Evolutionary conservation across 2,329 filamentous ascomycete genomes (phyloP), one percentile per base, ranked within the genome.

Genomic region (Daldinia sp.): DNA sequence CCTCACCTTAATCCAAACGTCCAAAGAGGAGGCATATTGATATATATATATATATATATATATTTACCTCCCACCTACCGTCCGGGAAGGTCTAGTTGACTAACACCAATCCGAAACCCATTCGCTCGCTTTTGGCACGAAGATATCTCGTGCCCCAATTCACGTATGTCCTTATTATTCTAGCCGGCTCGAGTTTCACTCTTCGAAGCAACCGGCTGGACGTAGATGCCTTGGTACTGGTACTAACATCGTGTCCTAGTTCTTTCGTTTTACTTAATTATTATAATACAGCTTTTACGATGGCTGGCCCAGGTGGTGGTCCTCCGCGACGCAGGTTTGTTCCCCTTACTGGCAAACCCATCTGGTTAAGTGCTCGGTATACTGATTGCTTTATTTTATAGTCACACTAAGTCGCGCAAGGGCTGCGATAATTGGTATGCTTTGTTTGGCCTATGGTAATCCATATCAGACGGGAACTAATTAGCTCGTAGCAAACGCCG

Each of bases 351-450:
- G n/a, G 48, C 57, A 55, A 58, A 50, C 58, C 64, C 23, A 39
- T 23, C 13, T 27, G 47, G 6, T 17, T 45, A 37, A 55, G 21
- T 25, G 19, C 13, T 39, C 27, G 19, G 37, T 35, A 32, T 60
- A 39, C 74, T 75, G 53, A 74, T 59, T 47, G 59, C 70, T 64
- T 71, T 59, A 43, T 63, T 19, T 30, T 77, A n/a, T n/a, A 97
- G 94, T 83, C 95, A 99, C 83, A 99, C 95, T 77, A 99, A 99
- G 83, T 98, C 94, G 73, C 90, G 95, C 76, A 98, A 97, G 82
- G 95, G 95, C 67, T 99, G 95, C 85, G 94, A 96, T 74, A 97
- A 93, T 66, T 99, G 95, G 82, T 84, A 81, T 66, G 80, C 74
- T 56, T 63, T 66, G 80, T 74, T 57, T 63, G 25, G 48, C 43